Base-by-base conservation (phyloP, 176 grass and related monocot genomes). In the Tillandsia fasciculata region DNA sequence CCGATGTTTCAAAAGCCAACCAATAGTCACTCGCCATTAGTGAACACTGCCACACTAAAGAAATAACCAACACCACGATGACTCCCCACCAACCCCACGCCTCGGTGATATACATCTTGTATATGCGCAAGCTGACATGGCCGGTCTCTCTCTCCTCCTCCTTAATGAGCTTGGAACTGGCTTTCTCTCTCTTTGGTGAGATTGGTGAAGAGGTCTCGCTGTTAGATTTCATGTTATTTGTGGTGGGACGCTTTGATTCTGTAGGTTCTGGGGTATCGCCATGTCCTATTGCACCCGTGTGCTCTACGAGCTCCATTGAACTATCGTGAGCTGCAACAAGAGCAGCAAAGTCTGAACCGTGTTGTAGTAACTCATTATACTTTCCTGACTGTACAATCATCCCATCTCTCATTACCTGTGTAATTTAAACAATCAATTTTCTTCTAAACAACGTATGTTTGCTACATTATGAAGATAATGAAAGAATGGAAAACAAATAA, bases 251-350 rank as follows among this genome's bases (percentile, higher is more conserved):
- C 42, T 68, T 68, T 20, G 33, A 48, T 15, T 58, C 9, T 33
- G 18, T 72, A 63, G 68, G 50, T 61, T 80, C 53, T 72, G 70
- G 20, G 15, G 27, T 17, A 24, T 54, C 8, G 71, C 74, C n/a
- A 66, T 26, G 12, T 13, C 59, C 51, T 27, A 13, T n/a, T 50
- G 29, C 10, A 12, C 66, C 75, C 47, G 82, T 86, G 67, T 82
- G 70, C 48, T 99, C 94, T 13, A 99, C 89, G 17, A 90, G 87
- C 52, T 99, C 94, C 94, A 99, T 99, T 20, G 94, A 93, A 77
- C 87, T 93, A 66, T 99, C 84, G 72, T 93, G 94, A 49, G 89
- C 89, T 3, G 82, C 94, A 0, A 93, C 94, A 9, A 99, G 89
- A 3, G 80, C 79, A 10, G 87, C 89, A 6, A 99, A 99, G 65